A percentile compares a stretch with the other conserved stretches of the same genome.
Conservation (phyloP, 1,284 basidiomycete genomes). For the Cryptococcus jaspeensis region DNA sequence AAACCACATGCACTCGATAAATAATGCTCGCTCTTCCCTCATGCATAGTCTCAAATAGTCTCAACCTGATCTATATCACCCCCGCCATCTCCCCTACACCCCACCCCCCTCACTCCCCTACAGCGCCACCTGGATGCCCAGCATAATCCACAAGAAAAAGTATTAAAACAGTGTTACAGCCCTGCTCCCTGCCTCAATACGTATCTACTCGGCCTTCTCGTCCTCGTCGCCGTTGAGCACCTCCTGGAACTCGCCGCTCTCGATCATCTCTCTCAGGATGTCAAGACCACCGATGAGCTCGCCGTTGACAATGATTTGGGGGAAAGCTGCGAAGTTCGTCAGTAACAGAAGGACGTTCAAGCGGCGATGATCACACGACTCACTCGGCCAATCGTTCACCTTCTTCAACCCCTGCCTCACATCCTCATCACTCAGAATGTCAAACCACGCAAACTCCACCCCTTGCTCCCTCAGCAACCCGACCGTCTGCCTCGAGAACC, state of each 20-base stretch:
- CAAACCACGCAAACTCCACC: slow-evolving; percentile 68
- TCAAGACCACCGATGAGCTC: slow-evolving; percentile 72
- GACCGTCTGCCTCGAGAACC: slow-evolving; percentile 71
- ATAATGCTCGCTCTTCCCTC: no score
- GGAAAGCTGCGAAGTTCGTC: slow-evolving; percentile 38
- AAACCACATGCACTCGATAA: no score
- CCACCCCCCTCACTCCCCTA: no score
- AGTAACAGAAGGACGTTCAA: background rate
- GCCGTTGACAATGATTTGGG: slow-evolving; percentile 79
- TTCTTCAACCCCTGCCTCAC: slow-evolving; percentile 61
- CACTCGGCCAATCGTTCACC: slow-evolving; percentile 54
- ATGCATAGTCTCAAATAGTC: no score
- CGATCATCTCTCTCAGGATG: slow-evolving; percentile 65
- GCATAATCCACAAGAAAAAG: no score
- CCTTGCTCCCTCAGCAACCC: slow-evolving; percentile 62
- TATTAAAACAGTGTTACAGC: no score
- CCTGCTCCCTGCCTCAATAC: no score
- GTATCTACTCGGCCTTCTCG: slow-evolving; percentile 17
- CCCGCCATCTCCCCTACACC: no score
- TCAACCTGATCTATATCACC: no score
- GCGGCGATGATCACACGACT: slow-evolving; percentile 16
- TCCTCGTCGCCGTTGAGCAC: slow-evolving; percentile 26
- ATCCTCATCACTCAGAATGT: slow-evolving; percentile 69
- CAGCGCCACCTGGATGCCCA: no score
- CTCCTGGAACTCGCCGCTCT: slow-evolving; percentile 51